Conservation (phyloP, 345 rosid species). For the Brassica juncea region DNA sequence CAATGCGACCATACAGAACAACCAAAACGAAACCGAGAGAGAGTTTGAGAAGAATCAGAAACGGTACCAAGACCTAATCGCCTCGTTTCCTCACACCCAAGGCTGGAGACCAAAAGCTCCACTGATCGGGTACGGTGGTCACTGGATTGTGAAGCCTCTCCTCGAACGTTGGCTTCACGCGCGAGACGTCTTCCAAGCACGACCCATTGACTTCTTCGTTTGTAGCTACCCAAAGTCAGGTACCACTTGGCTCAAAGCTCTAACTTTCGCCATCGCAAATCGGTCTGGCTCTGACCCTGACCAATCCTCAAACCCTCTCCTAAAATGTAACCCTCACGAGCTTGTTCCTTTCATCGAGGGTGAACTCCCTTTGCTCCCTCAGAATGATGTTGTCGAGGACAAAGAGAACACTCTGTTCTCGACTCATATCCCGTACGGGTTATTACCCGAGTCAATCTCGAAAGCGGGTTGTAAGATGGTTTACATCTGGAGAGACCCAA, state of each 20-base stretch:
- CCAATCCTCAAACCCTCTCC: neutral
- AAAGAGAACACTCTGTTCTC: neutral
- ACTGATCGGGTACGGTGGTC: neutral
- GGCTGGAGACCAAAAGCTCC: neutral
- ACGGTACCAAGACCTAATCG: neutral
- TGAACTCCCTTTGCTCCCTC: neutral
- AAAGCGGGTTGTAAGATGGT: conserved; percentile 10
- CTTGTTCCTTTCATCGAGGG: conserved; percentile 1
- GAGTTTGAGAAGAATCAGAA: neutral
- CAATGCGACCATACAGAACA: neutral
- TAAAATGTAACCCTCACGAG: neutral
- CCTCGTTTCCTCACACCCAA: neutral
- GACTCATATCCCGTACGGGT: neutral
- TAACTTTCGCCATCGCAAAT: neutral
- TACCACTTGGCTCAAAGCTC: conserved; percentile 3
- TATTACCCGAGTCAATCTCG: neutral
- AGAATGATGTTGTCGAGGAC: neutral
- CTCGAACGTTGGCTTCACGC: neutral
- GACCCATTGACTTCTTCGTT: neutral
- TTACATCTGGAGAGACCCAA: conserved; percentile 9
- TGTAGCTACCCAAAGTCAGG: conserved; percentile 7
- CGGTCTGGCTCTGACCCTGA: neutral
- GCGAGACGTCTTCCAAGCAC: neutral
- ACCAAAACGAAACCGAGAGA: neutral
- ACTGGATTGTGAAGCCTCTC: neutral